Percentiles rank a stretch among this genome's conserved stretches.
Evolutionary conservation across 495 filamentous ascomycete species (phyloP).

Genomic region (Recurvomyces mirabilis): DNA sequence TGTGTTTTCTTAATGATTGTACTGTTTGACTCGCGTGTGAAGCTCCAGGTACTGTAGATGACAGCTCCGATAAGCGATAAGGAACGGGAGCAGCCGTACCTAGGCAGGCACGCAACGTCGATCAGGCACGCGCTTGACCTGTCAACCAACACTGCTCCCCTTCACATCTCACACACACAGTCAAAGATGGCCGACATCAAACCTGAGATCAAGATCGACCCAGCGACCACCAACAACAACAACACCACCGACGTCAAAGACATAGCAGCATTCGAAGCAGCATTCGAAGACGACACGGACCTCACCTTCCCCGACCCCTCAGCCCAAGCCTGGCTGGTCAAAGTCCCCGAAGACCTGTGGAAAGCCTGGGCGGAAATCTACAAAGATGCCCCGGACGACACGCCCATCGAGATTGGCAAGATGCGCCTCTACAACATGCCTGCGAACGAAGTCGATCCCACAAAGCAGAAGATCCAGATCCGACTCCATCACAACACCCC

Average conservation of each 20-base stretch:
- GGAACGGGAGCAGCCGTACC: too few relatives aligned
- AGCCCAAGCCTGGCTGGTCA: conserved; percentile 57
- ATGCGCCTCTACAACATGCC: conserved; percentile 44
- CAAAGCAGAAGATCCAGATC: conserved; percentile 37
- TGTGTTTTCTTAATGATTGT: too few relatives aligned
- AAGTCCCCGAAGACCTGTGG: conserved; percentile 69
- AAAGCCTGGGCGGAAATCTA: conserved; percentile 42
- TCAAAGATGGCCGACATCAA: conserved; percentile 14
- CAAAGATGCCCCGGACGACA: conserved; percentile 43
- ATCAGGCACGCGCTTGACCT: too few relatives aligned
- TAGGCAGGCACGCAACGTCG: too few relatives aligned
- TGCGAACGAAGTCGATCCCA: conserved; percentile 1
- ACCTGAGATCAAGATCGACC: conserved; percentile 19
- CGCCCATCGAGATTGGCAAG: conserved; percentile 61
- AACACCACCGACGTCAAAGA: conserved; percentile 64
- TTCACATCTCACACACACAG: too few relatives aligned
- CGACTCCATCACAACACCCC: conserved; percentile 41
- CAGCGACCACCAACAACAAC: conserved; percentile 23
- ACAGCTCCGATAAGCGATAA: too few relatives aligned
- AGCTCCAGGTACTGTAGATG: too few relatives aligned
- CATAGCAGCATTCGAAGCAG: too few relatives aligned
- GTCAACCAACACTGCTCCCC: too few relatives aligned
- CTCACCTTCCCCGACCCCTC: conserved; percentile 54
- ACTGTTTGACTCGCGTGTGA: too few relatives aligned
- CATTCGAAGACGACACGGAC: conserved; percentile 83